phyloP scores from a whole-genome alignment of 495 filamentous ascomycete species.

The Neurospora tetraspora region DNA sequence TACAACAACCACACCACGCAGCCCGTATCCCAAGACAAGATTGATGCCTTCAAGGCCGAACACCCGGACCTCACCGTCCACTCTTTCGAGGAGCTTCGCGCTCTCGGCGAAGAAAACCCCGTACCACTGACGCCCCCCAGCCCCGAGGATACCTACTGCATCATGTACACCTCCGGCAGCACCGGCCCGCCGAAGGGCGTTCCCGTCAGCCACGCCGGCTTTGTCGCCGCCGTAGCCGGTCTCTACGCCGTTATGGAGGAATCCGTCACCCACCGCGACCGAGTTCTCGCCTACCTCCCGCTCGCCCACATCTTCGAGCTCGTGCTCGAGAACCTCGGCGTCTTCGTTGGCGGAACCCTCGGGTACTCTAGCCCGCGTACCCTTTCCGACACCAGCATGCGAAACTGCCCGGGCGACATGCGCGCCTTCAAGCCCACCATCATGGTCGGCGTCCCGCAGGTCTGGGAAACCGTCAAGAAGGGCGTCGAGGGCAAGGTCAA shows the following conservation, averaged over 20 bases:
- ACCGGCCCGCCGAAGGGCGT: constrained; percentile 88
- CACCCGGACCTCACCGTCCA: constrained; percentile 31
- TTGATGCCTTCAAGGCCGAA: constrained; percentile 31
- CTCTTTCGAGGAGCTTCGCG: constrained; percentile 34
- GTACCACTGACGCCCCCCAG: constrained; percentile 53
- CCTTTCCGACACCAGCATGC: constrained; percentile 53
- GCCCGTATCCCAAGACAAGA: constrained; percentile 28
- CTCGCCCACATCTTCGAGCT: constrained; percentile 87
- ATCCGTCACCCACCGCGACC: constrained; percentile 44
- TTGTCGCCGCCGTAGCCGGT: constrained; percentile 53
- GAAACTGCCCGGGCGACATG: constrained; percentile 52
- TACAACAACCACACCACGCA: constrained; percentile 34
- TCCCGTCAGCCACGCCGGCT: constrained; percentile 63
- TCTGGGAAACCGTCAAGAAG: constrained; percentile 69
- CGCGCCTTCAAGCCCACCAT: constrained; percentile 69
- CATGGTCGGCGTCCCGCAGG: constrained; percentile 79
- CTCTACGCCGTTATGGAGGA: constrained; percentile 32
- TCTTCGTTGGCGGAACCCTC: constrained; percentile 66
- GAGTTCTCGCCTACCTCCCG: constrained; percentile 72
- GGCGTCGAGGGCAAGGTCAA: constrained; percentile 63
- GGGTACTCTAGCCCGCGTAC: constrained; percentile 81
- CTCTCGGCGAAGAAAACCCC: constrained; percentile 56
- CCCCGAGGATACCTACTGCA: constrained; percentile 66
- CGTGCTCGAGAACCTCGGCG: constrained; percentile 60
- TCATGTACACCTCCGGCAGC: constrained; percentile 94